Evolutionary conservation across 495 filamentous ascomycete species (phyloP).

Genomic region (Oleoguttula mirabilis): DNA sequence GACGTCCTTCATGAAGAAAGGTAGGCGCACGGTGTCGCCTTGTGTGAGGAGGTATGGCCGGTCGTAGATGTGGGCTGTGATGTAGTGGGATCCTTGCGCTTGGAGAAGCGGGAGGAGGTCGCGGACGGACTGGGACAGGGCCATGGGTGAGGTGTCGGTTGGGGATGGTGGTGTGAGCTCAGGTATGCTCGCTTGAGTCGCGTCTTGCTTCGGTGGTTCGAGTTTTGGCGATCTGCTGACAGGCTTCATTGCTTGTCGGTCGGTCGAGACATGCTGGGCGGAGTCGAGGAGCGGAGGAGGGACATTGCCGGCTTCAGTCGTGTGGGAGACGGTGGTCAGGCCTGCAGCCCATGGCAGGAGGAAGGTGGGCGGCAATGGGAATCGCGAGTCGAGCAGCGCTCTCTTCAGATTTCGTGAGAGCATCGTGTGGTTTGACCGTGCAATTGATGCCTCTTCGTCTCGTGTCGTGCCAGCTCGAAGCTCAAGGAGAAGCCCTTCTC

Average conservation of each 20-base stretch:
- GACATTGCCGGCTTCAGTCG: constrained; percentile 19
- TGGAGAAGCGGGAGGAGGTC: constrained; percentile 64
- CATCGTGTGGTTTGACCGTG: too few relatives aligned
- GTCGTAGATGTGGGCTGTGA: constrained; percentile 74
- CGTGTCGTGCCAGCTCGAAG: too few relatives aligned
- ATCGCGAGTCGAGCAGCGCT: constrained; percentile 25
- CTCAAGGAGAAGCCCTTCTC: too few relatives aligned
- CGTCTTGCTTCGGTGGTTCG: constrained; percentile 22
- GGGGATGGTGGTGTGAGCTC: constrained; percentile 26
- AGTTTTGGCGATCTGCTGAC: constrained; percentile 1
- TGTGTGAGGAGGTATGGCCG: constrained; percentile 78
- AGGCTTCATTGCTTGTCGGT: constrained; percentile 6
- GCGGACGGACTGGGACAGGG: constrained; percentile 46
- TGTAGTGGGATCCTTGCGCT: constrained; percentile 72
- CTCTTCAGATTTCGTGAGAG: constrained; percentile 17
- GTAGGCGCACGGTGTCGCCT: constrained; percentile 79
- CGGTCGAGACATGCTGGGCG: constrained; percentile 9
- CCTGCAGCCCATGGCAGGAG: constrained; percentile 28
- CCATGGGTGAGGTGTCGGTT: constrained; percentile 23
- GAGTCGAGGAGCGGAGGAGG: constrained; percentile 26
- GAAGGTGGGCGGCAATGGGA: constrained; percentile 27
- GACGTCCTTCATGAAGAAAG: constrained; percentile 84
- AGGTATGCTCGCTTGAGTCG: constrained; percentile 13
- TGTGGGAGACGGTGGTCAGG: constrained; percentile 28
- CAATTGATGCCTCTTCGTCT: too few relatives aligned